Percentiles rank a stretch among this genome's conserved stretches.
Evolutionary conservation across 2,329 filamentous ascomycete genomes (phyloP).

Genomic region (Epicoccum sorghinum): DNA sequence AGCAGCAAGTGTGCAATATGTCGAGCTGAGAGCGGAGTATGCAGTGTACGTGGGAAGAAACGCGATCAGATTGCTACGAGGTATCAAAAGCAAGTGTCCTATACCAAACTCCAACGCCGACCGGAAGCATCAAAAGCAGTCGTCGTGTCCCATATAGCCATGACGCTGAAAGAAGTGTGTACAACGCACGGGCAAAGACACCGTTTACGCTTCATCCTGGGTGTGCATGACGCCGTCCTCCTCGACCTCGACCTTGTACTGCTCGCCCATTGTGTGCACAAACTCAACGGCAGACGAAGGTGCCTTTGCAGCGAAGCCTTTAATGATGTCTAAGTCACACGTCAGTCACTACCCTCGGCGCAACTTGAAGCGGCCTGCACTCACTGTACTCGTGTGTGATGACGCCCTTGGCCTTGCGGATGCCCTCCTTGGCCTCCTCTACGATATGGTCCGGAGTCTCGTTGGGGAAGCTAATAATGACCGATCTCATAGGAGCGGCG

Average conservation of each 20-base stretch:
- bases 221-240: constrained; percentile 72
- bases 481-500: constrained; percentile 65
- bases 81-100: constrained; percentile 2
- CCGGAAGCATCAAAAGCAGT: not conserved
- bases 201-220: constrained; percentile 28
- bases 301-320: constrained; percentile 78
- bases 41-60: not conserved
- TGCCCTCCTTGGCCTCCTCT: constrained; percentile 71
- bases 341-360: not conserved
- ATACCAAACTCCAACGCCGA: constrained; percentile 1
- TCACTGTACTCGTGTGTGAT: constrained; percentile 76
- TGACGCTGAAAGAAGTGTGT: not conserved
- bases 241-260: constrained; percentile 72
- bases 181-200: not conserved
- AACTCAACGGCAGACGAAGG: constrained; percentile 71
- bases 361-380: constrained; percentile 2
- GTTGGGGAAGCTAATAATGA: constrained; percentile 79
- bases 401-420: constrained; percentile 70
- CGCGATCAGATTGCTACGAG: constrained; percentile 3
- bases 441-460: constrained; percentile 72
- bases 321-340: constrained; percentile 53
- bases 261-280: constrained; percentile 66
- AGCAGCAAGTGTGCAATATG: not conserved
- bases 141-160: not conserved
- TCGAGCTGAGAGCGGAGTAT: too few species aligned